Evolutionary conservation across 495 filamentous ascomycete genomes (phyloP).

Genomic region (Penicillium daleae): DNA sequence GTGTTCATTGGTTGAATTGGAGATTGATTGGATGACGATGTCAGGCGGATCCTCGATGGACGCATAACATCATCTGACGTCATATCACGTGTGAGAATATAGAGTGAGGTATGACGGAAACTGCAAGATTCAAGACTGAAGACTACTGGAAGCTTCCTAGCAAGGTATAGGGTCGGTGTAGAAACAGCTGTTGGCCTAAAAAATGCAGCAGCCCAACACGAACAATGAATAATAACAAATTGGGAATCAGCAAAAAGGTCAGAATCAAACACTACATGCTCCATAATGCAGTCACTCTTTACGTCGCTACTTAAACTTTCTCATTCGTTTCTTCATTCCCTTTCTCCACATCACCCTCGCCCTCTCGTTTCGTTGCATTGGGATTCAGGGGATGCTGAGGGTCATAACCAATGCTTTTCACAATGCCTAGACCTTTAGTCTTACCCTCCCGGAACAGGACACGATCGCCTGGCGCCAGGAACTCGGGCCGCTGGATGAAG

Average conservation of each 20-base stretch:
- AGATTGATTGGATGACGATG: slow-evolving; percentile 3
- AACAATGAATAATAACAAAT: neutral
- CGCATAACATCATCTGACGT: slow-evolving; percentile 29
- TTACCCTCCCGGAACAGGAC: slow-evolving; percentile 93
- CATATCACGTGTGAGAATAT: slow-evolving; percentile 27
- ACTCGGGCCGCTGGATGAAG: slow-evolving; percentile 96
- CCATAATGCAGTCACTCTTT: neutral
- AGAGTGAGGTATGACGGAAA: neutral
- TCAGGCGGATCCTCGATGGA: slow-evolving; percentile 6
- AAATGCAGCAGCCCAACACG: neutral
- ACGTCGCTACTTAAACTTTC: neutral
- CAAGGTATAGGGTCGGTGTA: neutral
- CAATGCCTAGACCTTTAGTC: slow-evolving; percentile 94
- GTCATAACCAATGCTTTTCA: slow-evolving; percentile 91
- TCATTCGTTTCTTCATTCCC: slow-evolving; percentile 1
- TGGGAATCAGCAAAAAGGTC: neutral
- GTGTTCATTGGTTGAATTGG: neutral
- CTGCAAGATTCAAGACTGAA: no score
- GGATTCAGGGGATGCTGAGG: slow-evolving; percentile 58
- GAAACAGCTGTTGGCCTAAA: neutral
- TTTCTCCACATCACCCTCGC: neutral
- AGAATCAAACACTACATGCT: neutral
- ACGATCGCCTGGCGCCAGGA: slow-evolving; percentile 82
- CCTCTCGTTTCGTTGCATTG: slow-evolving; percentile 10
- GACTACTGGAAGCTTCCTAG: neutral